Base-by-base conservation (phyloP, 306 rosid species). In the Clitoria ternatea region DNA sequence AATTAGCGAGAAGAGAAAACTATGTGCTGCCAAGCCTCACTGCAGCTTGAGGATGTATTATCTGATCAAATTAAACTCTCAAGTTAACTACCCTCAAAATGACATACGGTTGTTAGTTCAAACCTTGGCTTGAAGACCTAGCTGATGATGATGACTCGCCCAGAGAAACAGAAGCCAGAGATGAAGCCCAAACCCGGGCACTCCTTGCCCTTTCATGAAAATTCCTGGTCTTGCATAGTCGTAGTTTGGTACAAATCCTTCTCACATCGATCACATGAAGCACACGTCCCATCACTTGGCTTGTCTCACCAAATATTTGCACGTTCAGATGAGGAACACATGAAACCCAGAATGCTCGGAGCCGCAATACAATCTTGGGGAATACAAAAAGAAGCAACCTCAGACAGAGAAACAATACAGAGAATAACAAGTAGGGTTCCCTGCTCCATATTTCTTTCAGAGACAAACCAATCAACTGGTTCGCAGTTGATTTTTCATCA, bases 241-340 rank as follows among this genome's bases (percentile, higher is more conserved):
- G 86, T 61, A 84, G 83, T 81, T 84, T 87, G 44, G 81, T 84
- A 96, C 90, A 84, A 35, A 79, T 75, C 79, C 96, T 79, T 76
- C 96, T 84, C 20, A 92, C 73, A 36, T 92, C 96, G n/a, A 92
- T 78, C 82, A 80, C 83, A 69, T 87, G 87, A 70, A 83, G 82
- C 54, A 89, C 74, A 2, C 81, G 85, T 30, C 86, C 89, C 83
- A 87, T 72, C 13, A 77, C 81, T 60, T 87, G 94, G 74, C 88
- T 85, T 3, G 92, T 84, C 84, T 87, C 96, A 5, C 96, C 94
- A 23, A 89, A 82, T 78, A 87, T 78, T 80, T 88, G 95, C 92
- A 89, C 48, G 65, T 89, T 87, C 35, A 86, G 72, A 69, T 86
- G 90, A 15, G 96, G 90, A 57, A 79, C 39, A 55, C 79, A 79